Conservation (phyloP, 441 rosid species). For the Corymbia citriodora region DNA sequence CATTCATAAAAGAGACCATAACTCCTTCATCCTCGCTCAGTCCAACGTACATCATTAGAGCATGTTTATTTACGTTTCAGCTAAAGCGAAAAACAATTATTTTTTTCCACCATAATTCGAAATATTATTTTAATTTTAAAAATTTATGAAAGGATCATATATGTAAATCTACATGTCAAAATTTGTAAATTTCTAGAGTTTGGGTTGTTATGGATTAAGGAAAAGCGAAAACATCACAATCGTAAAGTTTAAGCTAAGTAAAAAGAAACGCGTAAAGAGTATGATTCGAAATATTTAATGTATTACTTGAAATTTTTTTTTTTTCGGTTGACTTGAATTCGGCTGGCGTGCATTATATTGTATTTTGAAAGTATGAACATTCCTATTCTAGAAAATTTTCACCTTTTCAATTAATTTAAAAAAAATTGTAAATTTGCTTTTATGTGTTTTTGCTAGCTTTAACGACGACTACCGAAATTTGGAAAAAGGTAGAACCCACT, state of each 20-base stretch:
- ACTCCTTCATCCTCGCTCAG: neutral
- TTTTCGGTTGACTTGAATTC: too few relatives aligned
- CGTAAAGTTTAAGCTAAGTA: neutral
- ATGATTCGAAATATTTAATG: neutral
- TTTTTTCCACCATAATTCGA: too few relatives aligned
- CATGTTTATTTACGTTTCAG: neutral
- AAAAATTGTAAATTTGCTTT: neutral
- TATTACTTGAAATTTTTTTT: too few relatives aligned
- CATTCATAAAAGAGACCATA: neutral
- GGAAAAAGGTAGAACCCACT: neutral
- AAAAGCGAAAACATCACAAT: neutral
- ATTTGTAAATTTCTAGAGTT: accelerated
- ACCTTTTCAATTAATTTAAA: neutral
- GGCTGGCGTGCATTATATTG: neutral
- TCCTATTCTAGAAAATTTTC: neutral
- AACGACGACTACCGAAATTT: neutral
- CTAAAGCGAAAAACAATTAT: too few relatives aligned
- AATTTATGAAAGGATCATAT: neutral
- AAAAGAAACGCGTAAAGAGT: neutral
- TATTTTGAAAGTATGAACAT: neutral
- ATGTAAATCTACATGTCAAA: too few relatives aligned
- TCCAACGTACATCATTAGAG: neutral
- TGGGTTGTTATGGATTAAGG: accelerated
- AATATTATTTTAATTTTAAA: neutral
- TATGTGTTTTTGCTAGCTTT: neutral